phyloP scores from a whole-genome alignment of 75 land plant genomes.

The Sequoiadendron giganteum region DNA sequence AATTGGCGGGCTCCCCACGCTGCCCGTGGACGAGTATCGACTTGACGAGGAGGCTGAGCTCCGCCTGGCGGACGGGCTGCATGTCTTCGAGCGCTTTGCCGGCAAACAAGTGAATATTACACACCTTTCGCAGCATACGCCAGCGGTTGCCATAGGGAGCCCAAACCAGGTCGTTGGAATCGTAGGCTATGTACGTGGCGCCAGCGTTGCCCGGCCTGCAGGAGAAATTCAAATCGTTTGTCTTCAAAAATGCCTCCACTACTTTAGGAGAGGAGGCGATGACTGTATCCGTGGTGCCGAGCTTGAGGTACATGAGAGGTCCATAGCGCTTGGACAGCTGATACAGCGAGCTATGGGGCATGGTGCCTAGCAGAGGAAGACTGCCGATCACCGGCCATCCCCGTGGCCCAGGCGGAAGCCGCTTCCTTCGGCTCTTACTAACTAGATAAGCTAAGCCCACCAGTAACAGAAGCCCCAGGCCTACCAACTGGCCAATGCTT shows the following conservation, averaged over 20 bases:
- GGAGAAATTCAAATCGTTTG: constrained; percentile 15
- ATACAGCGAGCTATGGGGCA: not conserved
- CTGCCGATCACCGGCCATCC: constrained; percentile 8
- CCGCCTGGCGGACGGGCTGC: constrained; percentile 16
- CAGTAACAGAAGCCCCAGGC: not conserved
- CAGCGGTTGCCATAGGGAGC: constrained; percentile 30
- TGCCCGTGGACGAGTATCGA: not conserved
- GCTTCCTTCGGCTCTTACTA: not conserved
- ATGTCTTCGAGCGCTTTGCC: constrained; percentile 18
- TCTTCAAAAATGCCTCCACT: constrained; percentile 27
- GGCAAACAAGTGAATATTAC: constrained; percentile 29
- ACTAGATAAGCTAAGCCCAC: too few species aligned
- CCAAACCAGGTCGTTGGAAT: constrained; percentile 5
- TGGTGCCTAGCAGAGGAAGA: not conserved
- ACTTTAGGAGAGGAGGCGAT: constrained; percentile 1
- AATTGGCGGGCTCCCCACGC: not conserved
- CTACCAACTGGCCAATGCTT: not conserved
- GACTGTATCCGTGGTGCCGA: not conserved
- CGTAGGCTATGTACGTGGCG: constrained; percentile 8
- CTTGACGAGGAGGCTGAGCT: constrained; percentile 14
- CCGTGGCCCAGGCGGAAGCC: constrained; percentile 6
- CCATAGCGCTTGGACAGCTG: not conserved
- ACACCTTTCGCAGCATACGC: constrained; percentile 32
- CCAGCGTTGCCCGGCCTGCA: constrained; percentile 19
- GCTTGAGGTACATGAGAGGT: constrained; percentile 2